These are phyloP conservation scores for Plantago lanceolata DNA, from an alignment of 305 asterid genomes.

Conservation along the genomic window DNA sequence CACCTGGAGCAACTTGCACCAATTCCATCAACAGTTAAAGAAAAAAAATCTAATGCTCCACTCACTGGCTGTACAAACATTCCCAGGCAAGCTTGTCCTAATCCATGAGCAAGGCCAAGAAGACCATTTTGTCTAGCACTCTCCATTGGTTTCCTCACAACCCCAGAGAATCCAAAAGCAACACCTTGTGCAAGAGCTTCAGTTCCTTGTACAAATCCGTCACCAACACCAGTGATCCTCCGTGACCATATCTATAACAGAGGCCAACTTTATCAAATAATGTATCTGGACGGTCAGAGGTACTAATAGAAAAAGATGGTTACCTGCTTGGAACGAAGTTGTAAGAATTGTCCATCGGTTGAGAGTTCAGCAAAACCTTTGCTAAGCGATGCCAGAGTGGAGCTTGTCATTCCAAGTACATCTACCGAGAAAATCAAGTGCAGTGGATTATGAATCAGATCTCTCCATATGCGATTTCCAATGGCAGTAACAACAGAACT, in stretches of 20 bases:
- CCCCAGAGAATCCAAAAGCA: constrained; percentile 95
- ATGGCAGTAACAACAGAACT: constrained; percentile 72
- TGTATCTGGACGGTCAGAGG: constrained; percentile 10
- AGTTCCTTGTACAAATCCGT: constrained; percentile 93
- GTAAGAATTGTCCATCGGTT: constrained; percentile 94
- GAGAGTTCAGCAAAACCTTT: constrained; percentile 99
- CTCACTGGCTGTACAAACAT: constrained; percentile 90
- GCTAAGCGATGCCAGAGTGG: constrained; percentile 94
- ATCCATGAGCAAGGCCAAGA: constrained; percentile 96
- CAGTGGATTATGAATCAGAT: constrained; percentile 88
- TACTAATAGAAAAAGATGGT: constrained; percentile 16
- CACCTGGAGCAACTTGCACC: constrained; percentile 98
- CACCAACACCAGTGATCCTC: constrained; percentile 97
- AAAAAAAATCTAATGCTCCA: constrained; percentile 93
- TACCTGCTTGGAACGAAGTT: constrained; percentile 95
- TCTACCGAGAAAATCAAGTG: constrained; percentile 90
- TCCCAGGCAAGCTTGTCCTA: constrained; percentile 91
- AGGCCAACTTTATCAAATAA: constrained; percentile 22
- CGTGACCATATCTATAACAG: constrained; percentile 76
- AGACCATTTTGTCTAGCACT: constrained; percentile 94
- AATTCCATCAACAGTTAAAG: constrained; percentile 93
- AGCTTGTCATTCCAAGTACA: constrained; percentile 95
- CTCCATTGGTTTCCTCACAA: constrained; percentile 88
- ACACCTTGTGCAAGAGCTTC: constrained; percentile 99
- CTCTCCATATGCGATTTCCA: constrained; percentile 90